phyloP scores from a whole-genome alignment of 202 grass and related monocot genomes.

The Hordeum pubiflorum region DNA sequence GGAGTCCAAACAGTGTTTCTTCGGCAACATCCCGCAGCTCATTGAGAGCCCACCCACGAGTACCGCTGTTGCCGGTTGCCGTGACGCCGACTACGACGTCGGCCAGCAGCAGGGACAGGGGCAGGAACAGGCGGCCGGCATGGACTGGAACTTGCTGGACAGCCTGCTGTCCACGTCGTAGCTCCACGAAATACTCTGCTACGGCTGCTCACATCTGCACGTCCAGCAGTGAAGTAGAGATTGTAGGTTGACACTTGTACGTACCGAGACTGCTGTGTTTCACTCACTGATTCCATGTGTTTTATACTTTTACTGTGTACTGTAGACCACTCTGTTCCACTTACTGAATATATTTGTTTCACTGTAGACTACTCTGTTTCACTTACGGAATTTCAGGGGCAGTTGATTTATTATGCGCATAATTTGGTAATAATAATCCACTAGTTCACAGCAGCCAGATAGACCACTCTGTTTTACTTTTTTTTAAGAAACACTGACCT shows the following conservation, averaged over 20 bases:
- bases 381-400: not conserved
- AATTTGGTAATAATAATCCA: not conserved
- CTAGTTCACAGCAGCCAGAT: not conserved
- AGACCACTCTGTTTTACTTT: no score
- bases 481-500: no score
- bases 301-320: no score
- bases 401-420: not conserved
- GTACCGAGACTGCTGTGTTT: no score
- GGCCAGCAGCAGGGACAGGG: not conserved
- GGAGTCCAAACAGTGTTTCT: not conserved
- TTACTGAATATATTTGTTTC: no score
- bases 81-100: no score
- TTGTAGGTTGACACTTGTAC: no score
- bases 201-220: not conserved
- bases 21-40: not conserved
- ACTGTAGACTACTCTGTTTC: no score
- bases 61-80: not conserved
- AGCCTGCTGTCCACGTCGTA: slow-evolving; percentile 38
- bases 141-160: slow-evolving; percentile 62
- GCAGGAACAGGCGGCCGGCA: not conserved
- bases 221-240: not conserved
- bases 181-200: not conserved
- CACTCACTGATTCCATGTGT: no score
- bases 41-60: not conserved
- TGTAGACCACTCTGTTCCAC: no score